Percentiles rank a stretch among this genome's conserved stretches.
phyloP scores from a whole-genome alignment of 192 early-diverging fungal species.

The Dissophora ornata region DNA sequence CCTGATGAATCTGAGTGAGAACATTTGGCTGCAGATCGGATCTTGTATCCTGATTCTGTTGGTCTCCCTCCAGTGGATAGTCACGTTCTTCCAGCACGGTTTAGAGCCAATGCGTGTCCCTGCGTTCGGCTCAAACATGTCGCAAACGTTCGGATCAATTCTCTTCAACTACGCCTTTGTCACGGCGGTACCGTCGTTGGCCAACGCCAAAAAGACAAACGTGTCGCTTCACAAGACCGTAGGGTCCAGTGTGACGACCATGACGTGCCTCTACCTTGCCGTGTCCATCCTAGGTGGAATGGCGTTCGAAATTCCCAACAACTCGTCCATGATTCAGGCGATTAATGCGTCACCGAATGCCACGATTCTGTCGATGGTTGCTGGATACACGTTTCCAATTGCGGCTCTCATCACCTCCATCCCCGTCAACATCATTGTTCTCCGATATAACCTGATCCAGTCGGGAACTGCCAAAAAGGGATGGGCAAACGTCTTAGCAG shows the following conservation, averaged over 20 bases:
- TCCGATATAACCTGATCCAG: slow-evolving; percentile 62
- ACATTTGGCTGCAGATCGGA: slow-evolving; percentile 71
- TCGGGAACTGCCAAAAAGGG: slow-evolving; percentile 68
- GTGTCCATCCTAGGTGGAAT: slow-evolving; percentile 63
- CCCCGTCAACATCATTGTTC: slow-evolving; percentile 77
- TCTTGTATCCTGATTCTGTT: slow-evolving; percentile 65
- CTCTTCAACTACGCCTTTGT: slow-evolving; percentile 80
- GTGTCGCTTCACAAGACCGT: slow-evolving; percentile 72
- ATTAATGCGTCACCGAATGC: slow-evolving; percentile 59
- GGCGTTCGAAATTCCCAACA: slow-evolving; percentile 54
- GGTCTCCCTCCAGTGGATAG: slow-evolving; percentile 69
- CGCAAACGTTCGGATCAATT: slow-evolving; percentile 69
- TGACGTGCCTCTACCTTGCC: slow-evolving; percentile 67
- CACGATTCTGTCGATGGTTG: slow-evolving; percentile 54
- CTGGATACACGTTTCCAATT: slow-evolving; percentile 63
- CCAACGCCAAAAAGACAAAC: slow-evolving; percentile 68
- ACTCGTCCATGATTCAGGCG: slow-evolving; percentile 57
- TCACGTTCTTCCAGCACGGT: slow-evolving; percentile 66
- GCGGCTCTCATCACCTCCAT: slow-evolving; percentile 73
- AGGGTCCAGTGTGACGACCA: slow-evolving; percentile 60
- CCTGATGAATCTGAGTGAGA: slow-evolving; percentile 72
- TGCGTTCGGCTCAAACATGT: slow-evolving; percentile 60
- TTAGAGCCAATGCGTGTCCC: slow-evolving; percentile 66
- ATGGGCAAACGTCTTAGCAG: slow-evolving; percentile 45
- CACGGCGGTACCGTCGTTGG: slow-evolving; percentile 74